Evolutionary conservation across 208 protist genomes (phyloP).

Genomic region (Naegleria gruberi): DNA sequence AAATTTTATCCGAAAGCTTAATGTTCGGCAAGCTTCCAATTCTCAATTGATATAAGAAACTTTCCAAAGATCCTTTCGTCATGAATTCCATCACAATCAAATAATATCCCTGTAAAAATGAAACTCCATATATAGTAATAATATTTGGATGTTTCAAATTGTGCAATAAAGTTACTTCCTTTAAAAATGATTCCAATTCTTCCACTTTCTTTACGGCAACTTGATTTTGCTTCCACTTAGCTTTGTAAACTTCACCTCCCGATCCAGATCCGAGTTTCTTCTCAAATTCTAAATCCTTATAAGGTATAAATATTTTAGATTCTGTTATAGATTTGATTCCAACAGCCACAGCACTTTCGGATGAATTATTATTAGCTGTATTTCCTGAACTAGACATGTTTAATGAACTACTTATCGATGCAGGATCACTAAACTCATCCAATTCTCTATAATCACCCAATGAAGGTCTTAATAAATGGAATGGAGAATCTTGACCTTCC

Average conservation of each 20-base stretch:
- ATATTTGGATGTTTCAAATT: slow-evolving; percentile 1
- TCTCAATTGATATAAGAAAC: neutral
- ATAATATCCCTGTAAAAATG: neutral
- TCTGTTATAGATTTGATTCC: no score
- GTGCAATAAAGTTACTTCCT: neutral
- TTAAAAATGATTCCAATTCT: neutral
- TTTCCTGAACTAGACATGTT: no score
- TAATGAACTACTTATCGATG: no score
- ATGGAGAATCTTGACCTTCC: no score
- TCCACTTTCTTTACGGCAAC: neutral
- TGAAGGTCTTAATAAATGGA: no score
- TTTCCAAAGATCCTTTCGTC: neutral
- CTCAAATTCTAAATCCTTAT: neutral
- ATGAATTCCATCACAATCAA: neutral
- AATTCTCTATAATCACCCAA: no score
- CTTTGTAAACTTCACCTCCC: neutral
- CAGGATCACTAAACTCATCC: no score
- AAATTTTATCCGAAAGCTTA: neutral
- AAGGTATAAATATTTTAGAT: no score
- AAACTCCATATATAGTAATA: neutral
- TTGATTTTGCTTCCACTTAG: neutral
- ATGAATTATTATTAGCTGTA: no score
- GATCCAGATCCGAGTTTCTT: neutral
- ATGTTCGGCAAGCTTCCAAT: neutral
- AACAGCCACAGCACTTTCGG: no score